Evolutionary conservation across 768 basidiomycete species (phyloP).

Genomic region (Russula earlei): DNA sequence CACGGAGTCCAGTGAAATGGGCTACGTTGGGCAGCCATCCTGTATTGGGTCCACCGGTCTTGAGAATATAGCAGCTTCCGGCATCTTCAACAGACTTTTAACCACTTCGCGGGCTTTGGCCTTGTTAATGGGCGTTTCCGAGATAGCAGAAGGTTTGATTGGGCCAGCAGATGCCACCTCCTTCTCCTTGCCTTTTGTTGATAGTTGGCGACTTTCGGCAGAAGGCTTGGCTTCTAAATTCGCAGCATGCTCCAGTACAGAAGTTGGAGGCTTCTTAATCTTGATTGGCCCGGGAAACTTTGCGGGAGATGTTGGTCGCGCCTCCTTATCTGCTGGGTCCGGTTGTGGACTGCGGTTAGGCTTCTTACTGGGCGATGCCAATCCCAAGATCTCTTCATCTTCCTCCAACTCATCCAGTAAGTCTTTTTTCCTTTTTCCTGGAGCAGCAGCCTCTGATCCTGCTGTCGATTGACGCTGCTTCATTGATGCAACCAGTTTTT

Average conservation of each 20-base stretch:
- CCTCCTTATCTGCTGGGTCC: slow-evolving; percentile 19
- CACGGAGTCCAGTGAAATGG: slow-evolving; percentile 17
- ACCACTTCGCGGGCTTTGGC: slow-evolving; percentile 77
- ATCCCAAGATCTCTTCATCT: slow-evolving; percentile 55
- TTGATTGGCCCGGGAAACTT: slow-evolving; percentile 15
- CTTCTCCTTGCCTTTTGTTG: slow-evolving; percentile 51
- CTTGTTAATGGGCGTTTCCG: slow-evolving; percentile 53
- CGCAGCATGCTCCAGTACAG: not conserved
- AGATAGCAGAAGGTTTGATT: slow-evolving; percentile 28
- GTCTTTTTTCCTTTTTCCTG: slow-evolving; percentile 44
- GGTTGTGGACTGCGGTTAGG: slow-evolving; percentile 25
- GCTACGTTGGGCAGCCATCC: slow-evolving; percentile 89
- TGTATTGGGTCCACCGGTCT: slow-evolving; percentile 74
- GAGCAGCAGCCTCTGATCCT: slow-evolving; percentile 15
- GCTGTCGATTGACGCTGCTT: slow-evolving; percentile 21
- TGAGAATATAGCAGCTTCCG: slow-evolving; percentile 64
- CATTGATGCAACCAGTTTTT: slow-evolving; percentile 20
- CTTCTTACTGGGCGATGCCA: slow-evolving; percentile 56
- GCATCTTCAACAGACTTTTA: slow-evolving; percentile 46
- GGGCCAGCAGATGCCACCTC: slow-evolving; percentile 33
- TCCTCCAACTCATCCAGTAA: slow-evolving; percentile 28
- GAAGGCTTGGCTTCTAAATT: slow-evolving; percentile 6
- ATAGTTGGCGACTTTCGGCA: slow-evolving; percentile 25
- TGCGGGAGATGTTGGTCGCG: slow-evolving; percentile 5
- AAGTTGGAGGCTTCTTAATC: slow-evolving; percentile 12